Evolutionary conservation across 2,329 filamentous ascomycete species (phyloP), one percentile per base, ranked within the genome.

Genomic region (Scleromitrula shiraiana): DNA sequence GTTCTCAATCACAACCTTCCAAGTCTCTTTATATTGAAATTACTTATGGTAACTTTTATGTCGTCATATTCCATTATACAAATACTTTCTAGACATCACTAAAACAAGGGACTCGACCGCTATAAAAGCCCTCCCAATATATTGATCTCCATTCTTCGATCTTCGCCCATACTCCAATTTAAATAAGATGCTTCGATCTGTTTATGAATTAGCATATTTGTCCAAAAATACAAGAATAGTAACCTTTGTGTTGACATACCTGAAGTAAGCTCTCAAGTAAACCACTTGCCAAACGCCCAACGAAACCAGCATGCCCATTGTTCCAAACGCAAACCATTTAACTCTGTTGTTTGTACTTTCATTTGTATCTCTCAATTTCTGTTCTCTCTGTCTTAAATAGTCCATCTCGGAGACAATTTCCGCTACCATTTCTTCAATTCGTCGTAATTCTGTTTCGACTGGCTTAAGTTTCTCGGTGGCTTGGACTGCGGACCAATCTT

Each of bases 301-400:
- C 27, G 80, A 87, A 57, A 96, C 75, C 59, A 98, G 73, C 75
- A 96, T 83, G 53, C 88, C 85, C 72, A 95, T 97, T 23, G 91
- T 97, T 56, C 83, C 81, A 66, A 96, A 82, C 41, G 91, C 91
- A 70, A 98, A 98, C 89, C 88, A 97, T 76, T 97, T 98, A 63
- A 98, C 93, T 51, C 93, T 81, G 71, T 86, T 93, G 72, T 98
- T 98, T 57, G 93, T 98, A 76, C 91, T 97, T 83, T 98, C 93
- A 70, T 98, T 98, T 59, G 93, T 98, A 72, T 98, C 91, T 67
- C 93, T 78, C 61, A 98, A 78, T 75, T 88, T 95, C 78, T 95
- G 89, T 76, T 98, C 93, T 61, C 93, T 80, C 32, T 69, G 62
- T 57, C 93, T 80, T 61, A 98, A 79, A 71, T 97, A 98, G 56